A percentile compares a stretch with the other conserved stretches of the same genome.
Evolutionary conservation across 495 filamentous ascomycete species (phyloP).

Genomic region (Hypoxylon trugodes): DNA sequence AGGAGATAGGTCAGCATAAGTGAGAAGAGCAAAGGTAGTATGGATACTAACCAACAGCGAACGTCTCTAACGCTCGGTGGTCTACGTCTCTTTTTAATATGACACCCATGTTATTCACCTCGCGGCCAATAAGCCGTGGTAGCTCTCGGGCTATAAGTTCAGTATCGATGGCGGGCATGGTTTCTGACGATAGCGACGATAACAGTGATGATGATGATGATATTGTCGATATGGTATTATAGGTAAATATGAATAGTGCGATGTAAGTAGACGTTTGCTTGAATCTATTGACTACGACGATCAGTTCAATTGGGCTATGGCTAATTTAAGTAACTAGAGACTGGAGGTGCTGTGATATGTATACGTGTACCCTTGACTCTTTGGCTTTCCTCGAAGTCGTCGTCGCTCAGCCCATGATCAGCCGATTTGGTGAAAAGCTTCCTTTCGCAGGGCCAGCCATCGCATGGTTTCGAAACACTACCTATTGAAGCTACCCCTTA

Average conservation of each 20-base stretch:
- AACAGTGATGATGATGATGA: neutral
- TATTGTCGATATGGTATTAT: neutral
- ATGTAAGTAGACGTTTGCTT: constrained; percentile 19
- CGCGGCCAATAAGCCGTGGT: constrained; percentile 34
- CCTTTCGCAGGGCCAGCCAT: constrained; percentile 9
- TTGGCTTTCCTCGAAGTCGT: constrained; percentile 7
- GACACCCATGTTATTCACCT: constrained; percentile 31
- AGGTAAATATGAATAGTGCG: too few relatives aligned
- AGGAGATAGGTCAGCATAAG: neutral
- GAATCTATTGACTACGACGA: neutral
- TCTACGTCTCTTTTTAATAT: constrained; percentile 35
- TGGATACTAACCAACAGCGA: constrained; percentile 28
- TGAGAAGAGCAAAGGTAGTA: neutral
- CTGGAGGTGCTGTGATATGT: neutral
- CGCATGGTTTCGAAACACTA: constrained; percentile 34
- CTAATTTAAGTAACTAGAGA: constrained; percentile 15
- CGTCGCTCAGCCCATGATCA: constrained; percentile 35
- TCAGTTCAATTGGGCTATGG: neutral
- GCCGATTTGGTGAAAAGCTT: constrained; percentile 24
- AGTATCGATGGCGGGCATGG: constrained; percentile 31
- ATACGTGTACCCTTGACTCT: constrained; percentile 7
- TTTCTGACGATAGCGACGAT: neutral
- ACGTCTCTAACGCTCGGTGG: constrained; percentile 34
- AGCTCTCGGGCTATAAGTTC: constrained; percentile 31
- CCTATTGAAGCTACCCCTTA: constrained; percentile 14